Percentiles rank a stretch among this genome's conserved stretches.
These are phyloP conservation scores for Nelumbo lutea DNA, from an alignment of 164 flowering plant genomes.

Conservation along the genomic window DNA sequence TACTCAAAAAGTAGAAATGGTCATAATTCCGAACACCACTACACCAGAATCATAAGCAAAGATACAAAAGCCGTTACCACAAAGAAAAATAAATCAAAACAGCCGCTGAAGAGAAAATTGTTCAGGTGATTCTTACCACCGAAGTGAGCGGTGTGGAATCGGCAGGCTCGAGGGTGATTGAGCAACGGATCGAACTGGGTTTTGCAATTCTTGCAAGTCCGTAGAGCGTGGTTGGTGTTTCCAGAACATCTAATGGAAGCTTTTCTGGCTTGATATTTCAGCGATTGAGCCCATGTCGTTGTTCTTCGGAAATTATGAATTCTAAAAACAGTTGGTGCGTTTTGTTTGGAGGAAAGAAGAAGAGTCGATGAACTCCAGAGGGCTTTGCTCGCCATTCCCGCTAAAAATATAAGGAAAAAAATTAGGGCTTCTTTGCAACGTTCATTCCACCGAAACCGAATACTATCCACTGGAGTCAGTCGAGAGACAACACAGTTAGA, in stretches of 20 bases:
- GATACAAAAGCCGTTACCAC: neutral
- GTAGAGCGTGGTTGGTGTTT: slow-evolving; percentile 21
- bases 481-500: no score
- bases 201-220: slow-evolving; percentile 92
- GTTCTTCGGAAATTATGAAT: neutral
- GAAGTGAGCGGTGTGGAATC: slow-evolving; percentile 89
- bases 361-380: neutral
- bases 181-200: slow-evolving; percentile 77
- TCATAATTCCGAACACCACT: neutral
- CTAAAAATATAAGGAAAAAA: no score
- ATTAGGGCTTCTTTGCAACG: no score
- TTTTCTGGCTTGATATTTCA: slow-evolving; percentile 1
- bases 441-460: no score
- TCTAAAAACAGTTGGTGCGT: neutral
- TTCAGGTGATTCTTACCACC: slow-evolving; percentile 50
- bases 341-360: neutral
- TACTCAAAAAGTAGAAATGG: neutral
- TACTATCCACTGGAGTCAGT: no score
- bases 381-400: no score
- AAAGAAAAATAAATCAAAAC: neutral
- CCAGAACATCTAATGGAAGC: slow-evolving; percentile 30
- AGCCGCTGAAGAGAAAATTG: neutral
- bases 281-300: neutral
- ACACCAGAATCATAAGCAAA: neutral
- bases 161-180: slow-evolving; percentile 77